Conservation (phyloP, 805 yeast genomes). For the Ogataea trehalophila region DNA sequence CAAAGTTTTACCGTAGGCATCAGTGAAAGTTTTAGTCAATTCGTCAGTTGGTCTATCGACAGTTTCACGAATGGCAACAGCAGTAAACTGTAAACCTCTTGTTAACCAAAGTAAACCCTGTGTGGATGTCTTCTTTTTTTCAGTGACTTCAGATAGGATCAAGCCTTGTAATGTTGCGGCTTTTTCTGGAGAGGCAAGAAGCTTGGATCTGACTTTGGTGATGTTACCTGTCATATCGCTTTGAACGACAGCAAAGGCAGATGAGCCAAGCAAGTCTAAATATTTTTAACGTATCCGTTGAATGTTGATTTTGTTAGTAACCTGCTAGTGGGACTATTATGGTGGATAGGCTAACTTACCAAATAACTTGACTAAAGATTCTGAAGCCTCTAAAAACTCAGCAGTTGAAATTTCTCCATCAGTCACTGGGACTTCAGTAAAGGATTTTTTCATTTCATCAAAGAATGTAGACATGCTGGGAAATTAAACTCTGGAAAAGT, state of each 20-base stretch:
- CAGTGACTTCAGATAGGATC: conserved; percentile 65
- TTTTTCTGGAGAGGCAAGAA: conserved; percentile 57
- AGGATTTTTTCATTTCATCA: conserved; percentile 70
- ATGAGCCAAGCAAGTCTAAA: conserved; percentile 66
- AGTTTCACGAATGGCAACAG: conserved; percentile 80
- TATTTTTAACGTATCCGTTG: too few species aligned
- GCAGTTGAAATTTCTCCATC: conserved; percentile 66
- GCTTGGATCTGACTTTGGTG: conserved; percentile 62
- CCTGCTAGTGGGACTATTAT: not conserved
- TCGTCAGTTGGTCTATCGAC: conserved; percentile 59
- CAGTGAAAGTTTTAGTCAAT: conserved; percentile 72
- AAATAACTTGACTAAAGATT: conserved; percentile 75
- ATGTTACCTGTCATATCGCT: conserved; percentile 87
- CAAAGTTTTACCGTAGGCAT: conserved; percentile 78
- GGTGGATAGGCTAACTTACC: conserved; percentile 34
- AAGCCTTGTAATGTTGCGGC: conserved; percentile 73
- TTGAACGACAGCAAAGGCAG: conserved; percentile 82
- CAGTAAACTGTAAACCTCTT: conserved; percentile 87
- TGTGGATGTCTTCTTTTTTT: conserved; percentile 72
- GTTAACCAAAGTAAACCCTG: conserved; percentile 88
- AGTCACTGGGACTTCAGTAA: conserved; percentile 65
- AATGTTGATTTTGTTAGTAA: not conserved
- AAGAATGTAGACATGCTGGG: conserved; percentile 68
- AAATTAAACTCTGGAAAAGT: not conserved
- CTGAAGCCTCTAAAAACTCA: conserved; percentile 77